These are phyloP conservation scores for Schizothecium vesticola DNA, from an alignment of 495 filamentous ascomycete genomes.

Conservation along the genomic window DNA sequence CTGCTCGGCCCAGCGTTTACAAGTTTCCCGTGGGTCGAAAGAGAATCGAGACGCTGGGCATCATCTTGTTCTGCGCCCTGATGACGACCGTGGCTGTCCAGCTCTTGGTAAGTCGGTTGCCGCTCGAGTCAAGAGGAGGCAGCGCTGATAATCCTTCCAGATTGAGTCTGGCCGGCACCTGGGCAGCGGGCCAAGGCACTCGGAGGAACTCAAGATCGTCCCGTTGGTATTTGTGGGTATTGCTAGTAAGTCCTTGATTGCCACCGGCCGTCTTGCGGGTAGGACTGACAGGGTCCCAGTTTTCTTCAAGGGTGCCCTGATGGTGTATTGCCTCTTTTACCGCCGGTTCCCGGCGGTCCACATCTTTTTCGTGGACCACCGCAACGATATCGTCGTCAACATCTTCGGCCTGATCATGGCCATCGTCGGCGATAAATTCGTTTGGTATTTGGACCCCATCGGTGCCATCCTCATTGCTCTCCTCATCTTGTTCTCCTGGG, in stretches of 20 bases:
- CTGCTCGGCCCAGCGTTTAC: constrained; percentile 48
- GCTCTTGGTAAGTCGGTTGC: constrained; percentile 38
- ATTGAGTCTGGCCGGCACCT: constrained; percentile 46
- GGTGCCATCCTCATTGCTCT: constrained; percentile 52
- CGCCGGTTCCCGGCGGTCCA: constrained; percentile 49
- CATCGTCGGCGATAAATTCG: constrained; percentile 45
- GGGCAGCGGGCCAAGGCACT: constrained; percentile 34
- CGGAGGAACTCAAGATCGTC: constrained; percentile 41
- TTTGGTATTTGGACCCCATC: constrained; percentile 53
- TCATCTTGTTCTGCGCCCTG: constrained; percentile 55
- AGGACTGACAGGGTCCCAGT: constrained; percentile 28
- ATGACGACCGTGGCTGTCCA: constrained; percentile 54
- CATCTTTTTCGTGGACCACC: constrained; percentile 53
- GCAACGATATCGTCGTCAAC: constrained; percentile 54
- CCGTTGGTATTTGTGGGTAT: constrained; percentile 48
- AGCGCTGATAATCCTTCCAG: constrained; percentile 14
- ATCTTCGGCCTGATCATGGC: constrained; percentile 51
- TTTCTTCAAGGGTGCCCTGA: constrained; percentile 42
- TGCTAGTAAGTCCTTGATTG: constrained; percentile 37
- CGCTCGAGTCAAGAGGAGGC: not conserved
- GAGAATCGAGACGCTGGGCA: constrained; percentile 51
- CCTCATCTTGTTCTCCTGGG: constrained; percentile 52
- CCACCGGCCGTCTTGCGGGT: not conserved
- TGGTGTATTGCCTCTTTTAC: constrained; percentile 47
- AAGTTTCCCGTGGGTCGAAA: constrained; percentile 54